Conservation (phyloP, 257 asterid genomes). For the Echites panduratus region DNA sequence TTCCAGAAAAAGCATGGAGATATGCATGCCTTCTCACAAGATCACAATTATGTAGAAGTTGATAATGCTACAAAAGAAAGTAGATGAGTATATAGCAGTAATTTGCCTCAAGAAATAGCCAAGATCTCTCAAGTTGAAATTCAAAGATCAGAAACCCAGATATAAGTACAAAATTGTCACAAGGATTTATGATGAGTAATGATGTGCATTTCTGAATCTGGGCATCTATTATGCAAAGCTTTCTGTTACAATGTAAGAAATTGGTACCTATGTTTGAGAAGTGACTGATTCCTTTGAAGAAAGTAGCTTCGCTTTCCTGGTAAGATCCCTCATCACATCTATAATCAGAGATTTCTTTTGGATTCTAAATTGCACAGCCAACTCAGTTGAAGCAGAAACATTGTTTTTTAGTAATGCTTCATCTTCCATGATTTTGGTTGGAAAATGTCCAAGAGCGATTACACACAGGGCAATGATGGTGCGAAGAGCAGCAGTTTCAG, state of each 20-base stretch:
- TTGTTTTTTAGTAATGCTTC: constrained; percentile 48
- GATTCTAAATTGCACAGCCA: constrained; percentile 65
- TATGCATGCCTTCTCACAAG: not conserved
- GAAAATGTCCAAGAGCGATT: constrained; percentile 73
- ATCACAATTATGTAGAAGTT: not conserved
- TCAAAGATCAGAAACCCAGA: not conserved
- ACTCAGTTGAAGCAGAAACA: constrained; percentile 45
- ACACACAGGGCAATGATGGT: constrained; percentile 67
- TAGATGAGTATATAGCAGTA: not conserved
- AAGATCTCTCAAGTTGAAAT: not conserved
- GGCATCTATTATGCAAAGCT: not conserved
- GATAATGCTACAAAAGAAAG: not conserved
- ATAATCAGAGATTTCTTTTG: constrained; percentile 64
- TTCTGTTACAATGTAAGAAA: not conserved
- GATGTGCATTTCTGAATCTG: not conserved
- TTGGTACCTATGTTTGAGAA: constrained; percentile 16
- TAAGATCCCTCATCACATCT: constrained; percentile 65
- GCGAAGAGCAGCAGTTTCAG: constrained; percentile 56
- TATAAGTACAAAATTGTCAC: no score
- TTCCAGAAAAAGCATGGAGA: not conserved
- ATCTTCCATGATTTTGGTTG: constrained; percentile 87
- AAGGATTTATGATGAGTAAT: not conserved
- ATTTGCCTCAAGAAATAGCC: not conserved
- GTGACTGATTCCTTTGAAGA: constrained; percentile 31
- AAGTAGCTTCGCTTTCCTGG: constrained; percentile 47